Evolutionary conservation across 192 early-diverging fungal species (phyloP).

Genomic region (Podila epicladia): DNA sequence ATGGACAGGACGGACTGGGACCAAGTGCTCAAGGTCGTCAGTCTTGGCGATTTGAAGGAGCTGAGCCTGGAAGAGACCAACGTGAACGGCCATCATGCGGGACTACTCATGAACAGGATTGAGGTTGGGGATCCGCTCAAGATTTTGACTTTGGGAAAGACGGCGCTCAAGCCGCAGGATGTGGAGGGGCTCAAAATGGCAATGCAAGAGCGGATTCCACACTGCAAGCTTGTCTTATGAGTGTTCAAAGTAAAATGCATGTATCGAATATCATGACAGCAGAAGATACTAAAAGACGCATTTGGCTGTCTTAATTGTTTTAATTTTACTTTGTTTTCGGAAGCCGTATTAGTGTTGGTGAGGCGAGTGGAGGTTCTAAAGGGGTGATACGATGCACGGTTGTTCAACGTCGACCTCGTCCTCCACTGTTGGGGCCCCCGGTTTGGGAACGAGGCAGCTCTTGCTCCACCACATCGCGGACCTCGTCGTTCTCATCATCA

Average conservation of each 20-base stretch:
- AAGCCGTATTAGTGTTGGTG: neutral
- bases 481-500: constrained; percentile 41
- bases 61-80: constrained; percentile 9
- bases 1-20: constrained; percentile 5
- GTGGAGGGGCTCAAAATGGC: neutral
- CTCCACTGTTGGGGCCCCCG: constrained; percentile 9
- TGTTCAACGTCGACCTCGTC: constrained; percentile 6
- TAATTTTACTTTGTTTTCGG: constrained; percentile 7
- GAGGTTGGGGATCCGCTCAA: neutral
- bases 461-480: constrained; percentile 24
- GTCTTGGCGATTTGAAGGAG: constrained; percentile 3
- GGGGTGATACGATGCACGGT: no score
- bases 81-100: neutral
- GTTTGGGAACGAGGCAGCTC: constrained; percentile 43
- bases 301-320: neutral
- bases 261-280: neutral
- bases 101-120: constrained; percentile 2
- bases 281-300: neutral
- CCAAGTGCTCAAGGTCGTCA: neutral
- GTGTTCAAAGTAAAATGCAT: neutral
- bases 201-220: neutral
- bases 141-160: constrained; percentile 1
- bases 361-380: neutral
- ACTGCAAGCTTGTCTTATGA: neutral
- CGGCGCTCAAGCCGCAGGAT: constrained; percentile 3